Conservation (phyloP, 495 filamentous ascomycete species). For the Rhypophila decipiens region DNA sequence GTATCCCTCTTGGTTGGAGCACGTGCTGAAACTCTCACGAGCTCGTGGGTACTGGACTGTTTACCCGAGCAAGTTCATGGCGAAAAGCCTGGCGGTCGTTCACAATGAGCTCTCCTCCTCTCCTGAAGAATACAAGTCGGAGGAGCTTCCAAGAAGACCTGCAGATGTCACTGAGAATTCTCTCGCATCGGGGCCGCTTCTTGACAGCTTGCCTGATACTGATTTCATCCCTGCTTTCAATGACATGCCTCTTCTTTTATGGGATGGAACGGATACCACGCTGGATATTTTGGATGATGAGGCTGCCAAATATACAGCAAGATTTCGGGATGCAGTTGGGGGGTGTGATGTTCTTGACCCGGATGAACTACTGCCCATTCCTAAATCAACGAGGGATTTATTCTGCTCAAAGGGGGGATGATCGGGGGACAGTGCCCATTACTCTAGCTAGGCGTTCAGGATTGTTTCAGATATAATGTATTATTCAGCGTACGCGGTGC, state of each 20-base stretch:
- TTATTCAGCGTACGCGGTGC: too few relatives aligned
- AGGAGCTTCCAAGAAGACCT: conserved; percentile 13
- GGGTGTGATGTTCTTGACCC: conserved; percentile 24
- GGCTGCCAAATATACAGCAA: conserved; percentile 32
- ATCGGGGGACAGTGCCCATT: too few relatives aligned
- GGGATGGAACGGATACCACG: conserved; percentile 30
- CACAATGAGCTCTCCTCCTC: conserved; percentile 65
- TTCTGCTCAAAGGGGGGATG: conserved; percentile 15
- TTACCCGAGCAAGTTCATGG: conserved; percentile 56
- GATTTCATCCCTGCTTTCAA: conserved; percentile 29
- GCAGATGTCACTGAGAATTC: conserved; percentile 13
- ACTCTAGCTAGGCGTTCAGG: too few relatives aligned
- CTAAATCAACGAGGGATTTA: conserved; percentile 16
- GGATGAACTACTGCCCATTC: conserved; percentile 13
- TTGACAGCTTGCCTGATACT: conserved; percentile 30
- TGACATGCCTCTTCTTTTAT: conserved; percentile 33
- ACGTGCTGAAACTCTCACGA: conserved; percentile 64
- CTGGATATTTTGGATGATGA: conserved; percentile 26
- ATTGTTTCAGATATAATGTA: neutral
- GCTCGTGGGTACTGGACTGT: conserved; percentile 66
- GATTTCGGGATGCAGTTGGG: conserved; percentile 36
- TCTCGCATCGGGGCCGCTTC: conserved; percentile 22
- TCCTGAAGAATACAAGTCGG: conserved; percentile 58
- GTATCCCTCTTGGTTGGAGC: conserved; percentile 73
- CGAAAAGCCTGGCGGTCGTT: conserved; percentile 52